Evolutionary conservation across 306 rosid species (phyloP).

Genomic region (Lathyrus tuberosus): DNA sequence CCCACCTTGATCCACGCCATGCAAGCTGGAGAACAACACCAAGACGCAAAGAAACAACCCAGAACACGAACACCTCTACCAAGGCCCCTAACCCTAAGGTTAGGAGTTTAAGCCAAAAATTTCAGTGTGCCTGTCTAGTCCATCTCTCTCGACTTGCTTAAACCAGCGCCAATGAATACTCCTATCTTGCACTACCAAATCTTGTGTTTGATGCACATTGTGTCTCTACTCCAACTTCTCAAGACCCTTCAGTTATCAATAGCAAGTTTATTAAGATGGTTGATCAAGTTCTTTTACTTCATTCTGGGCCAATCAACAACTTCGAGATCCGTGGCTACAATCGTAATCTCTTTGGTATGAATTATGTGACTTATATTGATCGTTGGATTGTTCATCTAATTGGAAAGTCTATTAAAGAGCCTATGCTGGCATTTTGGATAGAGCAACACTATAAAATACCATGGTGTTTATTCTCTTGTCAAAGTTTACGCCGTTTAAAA

Average conservation of each 20-base stretch:
- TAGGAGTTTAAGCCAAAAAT: too few species aligned
- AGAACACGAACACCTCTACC: too few species aligned
- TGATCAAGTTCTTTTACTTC: slow-evolving; percentile 56
- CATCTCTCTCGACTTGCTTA: too few species aligned
- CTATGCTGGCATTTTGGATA: not conserved
- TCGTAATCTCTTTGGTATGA: slow-evolving; percentile 37
- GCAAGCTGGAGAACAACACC: too few species aligned
- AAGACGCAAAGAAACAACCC: too few species aligned
- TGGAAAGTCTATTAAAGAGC: not conserved
- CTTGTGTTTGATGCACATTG: not conserved
- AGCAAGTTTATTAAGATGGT: slow-evolving; percentile 34
- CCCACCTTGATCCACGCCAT: too few species aligned
- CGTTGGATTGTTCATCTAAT: not conserved
- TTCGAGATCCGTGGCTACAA: not conserved
- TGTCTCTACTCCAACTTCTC: not conserved
- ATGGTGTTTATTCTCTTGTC: slow-evolving; percentile 49
- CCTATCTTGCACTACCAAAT: too few species aligned
- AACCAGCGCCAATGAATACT: too few species aligned
- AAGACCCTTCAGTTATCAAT: not conserved
- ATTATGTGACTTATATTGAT: not conserved
- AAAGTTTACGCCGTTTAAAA: not conserved
- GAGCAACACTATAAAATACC: slow-evolving; percentile 53
- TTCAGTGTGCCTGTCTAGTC: too few species aligned
- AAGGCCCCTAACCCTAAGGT: too few species aligned
- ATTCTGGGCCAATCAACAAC: not conserved